Percentiles rank a stretch among this genome's conserved stretches.
These are phyloP conservation scores for Alternaria postmessia DNA, from an alignment of 2,329 filamentous ascomycete genomes.

Conservation along the genomic window DNA sequence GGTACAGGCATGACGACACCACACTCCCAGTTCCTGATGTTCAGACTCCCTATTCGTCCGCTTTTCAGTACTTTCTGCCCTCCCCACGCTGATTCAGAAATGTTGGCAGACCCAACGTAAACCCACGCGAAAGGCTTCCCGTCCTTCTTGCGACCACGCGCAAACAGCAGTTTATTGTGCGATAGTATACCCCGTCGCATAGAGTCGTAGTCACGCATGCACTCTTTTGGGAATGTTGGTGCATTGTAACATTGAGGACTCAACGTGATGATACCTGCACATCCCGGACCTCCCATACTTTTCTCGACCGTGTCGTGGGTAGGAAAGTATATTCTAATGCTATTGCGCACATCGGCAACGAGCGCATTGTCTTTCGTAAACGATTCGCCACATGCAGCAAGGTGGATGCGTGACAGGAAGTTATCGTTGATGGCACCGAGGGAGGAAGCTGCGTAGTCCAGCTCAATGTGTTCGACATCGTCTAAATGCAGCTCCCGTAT, in stretches of 20 bases:
- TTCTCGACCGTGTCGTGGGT: constrained; percentile 57
- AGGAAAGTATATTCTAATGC: constrained; percentile 46
- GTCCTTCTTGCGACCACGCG: constrained; percentile 42
- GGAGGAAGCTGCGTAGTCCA: constrained; percentile 84
- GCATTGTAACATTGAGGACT: constrained; percentile 75
- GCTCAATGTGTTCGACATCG: constrained; percentile 60
- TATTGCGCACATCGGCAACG: constrained; percentile 18
- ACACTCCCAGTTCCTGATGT: constrained; percentile 88
- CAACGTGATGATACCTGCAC: constrained; percentile 84
- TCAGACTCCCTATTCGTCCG: constrained; percentile 76
- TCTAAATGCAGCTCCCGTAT: constrained; percentile 55
- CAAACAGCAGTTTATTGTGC: constrained; percentile 77
- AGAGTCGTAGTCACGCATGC: constrained; percentile 80
- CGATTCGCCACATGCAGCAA: constrained; percentile 60
- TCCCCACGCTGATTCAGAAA: constrained; percentile 95
- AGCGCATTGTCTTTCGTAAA: constrained; percentile 9
- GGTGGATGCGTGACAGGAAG: constrained; percentile 68
- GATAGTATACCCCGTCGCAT: constrained; percentile 76
- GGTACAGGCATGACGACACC: constrained; percentile 77
- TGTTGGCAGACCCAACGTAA: constrained; percentile 89
- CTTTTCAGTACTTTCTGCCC: constrained; percentile 73
- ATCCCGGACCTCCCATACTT: constrained; percentile 68
- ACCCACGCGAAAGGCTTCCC: constrained; percentile 68
- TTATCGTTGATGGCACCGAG: constrained; percentile 76
- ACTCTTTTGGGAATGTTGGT: constrained; percentile 72